Conservation (phyloP, 1,284 basidiomycete species). For the Spongispora temasekensis region DNA sequence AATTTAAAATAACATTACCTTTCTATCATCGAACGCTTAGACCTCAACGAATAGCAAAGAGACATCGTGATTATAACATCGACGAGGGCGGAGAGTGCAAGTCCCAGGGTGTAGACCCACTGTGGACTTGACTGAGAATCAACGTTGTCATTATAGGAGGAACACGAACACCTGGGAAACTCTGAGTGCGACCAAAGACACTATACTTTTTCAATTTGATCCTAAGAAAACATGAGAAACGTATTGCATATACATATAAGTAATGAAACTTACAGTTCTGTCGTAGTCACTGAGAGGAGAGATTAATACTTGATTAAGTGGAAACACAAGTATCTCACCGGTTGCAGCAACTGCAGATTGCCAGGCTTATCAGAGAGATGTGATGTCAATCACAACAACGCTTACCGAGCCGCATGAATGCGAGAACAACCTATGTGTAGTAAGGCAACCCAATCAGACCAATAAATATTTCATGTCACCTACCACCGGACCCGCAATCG, state of each 20-base stretch:
- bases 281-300: constrained; percentile 16
- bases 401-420: constrained; percentile 23
- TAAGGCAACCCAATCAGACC: constrained; percentile 4
- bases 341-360: constrained; percentile 22
- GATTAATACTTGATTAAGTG: background rate
- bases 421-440: constrained; percentile 12
- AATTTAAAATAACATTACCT: constrained; percentile 29
- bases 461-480: background rate
- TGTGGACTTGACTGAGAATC: constrained; percentile 18
- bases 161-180: constrained; percentile 17
- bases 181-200: constrained; percentile 9
- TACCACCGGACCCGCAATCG: constrained; percentile 24
- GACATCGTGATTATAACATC: constrained; percentile 51
- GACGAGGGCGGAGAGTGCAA: constrained; percentile 46
- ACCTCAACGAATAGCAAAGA: constrained; percentile 45
- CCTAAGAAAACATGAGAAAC: constrained; percentile 4
- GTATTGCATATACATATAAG: too few species aligned
- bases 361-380: background rate
- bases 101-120: constrained; percentile 56
- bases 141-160: too few species aligned
- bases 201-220: constrained; percentile 15
- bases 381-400: too few species aligned
- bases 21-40: constrained; percentile 38
- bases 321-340: constrained; percentile 8
- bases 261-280: constrained; percentile 22